Evolutionary conservation across 306 rosid genomes (phyloP), one percentile per base, ranked within the genome.

Genomic region (Hippophae gyantsensis): DNA sequence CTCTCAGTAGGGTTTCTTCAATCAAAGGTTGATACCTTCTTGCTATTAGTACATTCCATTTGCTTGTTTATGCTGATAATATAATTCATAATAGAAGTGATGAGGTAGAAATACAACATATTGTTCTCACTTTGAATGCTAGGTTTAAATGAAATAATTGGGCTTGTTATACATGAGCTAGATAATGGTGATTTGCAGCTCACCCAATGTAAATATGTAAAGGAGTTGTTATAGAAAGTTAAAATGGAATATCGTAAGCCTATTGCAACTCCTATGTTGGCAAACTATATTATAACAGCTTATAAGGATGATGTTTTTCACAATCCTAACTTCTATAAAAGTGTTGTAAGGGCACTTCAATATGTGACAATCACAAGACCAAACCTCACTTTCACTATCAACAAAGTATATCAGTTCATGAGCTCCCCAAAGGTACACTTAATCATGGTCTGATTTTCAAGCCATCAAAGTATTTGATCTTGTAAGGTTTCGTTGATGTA

Each of bases 261-360:
- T 7, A 7, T 7, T 46, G 8, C 0, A 7, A 48, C 52, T 2
- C 52, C 52, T 2, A 10, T 10, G 12, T 2, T 9, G 3, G 8
- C 3, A 6, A 10, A 6, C 0, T 1, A 1, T 4, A 8, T 10
- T 2, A 2, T 48, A 0, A 4, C 18, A 9, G 0, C 3, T 6
- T 47, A 6, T 1, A 9, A 9, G 3, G 52, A 14, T 48, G n/a
- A 12, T 9, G 3, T 10, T 7, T 9, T 48, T 2, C 13, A 9
- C 5, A 14, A 48, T 2, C 52, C 12, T 9, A 9, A 48, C 0
- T 6, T 1, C 4, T 48, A 48, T 48, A 3, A 7, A 1, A 48
- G 52, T 10, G n/a, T 10, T 1, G n/a, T 48, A 1, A 14, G 52
- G 5, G 4, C n/a, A 2, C n/a, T 48, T 6, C 52, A 48, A 10